Base-by-base conservation (phyloP, 176 grass and related monocot genomes). In the Bolboschoenus planiculmis region DNA sequence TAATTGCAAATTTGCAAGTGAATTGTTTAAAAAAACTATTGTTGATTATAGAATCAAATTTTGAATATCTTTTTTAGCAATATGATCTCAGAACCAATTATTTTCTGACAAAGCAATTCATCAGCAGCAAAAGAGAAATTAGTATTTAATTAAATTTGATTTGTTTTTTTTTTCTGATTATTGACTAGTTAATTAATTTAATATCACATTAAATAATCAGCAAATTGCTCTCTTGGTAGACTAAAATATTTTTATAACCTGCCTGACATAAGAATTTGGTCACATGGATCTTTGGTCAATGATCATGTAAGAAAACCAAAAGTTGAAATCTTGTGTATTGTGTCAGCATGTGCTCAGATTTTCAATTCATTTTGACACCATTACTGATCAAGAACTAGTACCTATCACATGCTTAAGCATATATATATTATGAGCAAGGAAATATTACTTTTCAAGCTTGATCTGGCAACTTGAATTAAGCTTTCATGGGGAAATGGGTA, bases 271-370 rank as follows among this genome's bases (percentile, higher is more conserved):
- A 43, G 79, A 64, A 82, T 82, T 80, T 43, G 79, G 11, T 65
- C 79, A 82, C 39, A 82, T 82, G 58, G 58, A 82, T 82, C 56
- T 82, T 8, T 29, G 42, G 79, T 82, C 58, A 82, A 48, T 29
- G 58, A 82, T 65, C 58, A 81, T 46, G 43, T 42, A 82, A 33
- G 14, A 65, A 64, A 48, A 46, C 39, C 44, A 76, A 50, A 82
- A 48, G 15, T 82, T 62, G n/a, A 64, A 64, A 64, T 65, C 23
- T 63, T 82, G 79, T 81, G 79, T 44, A 82, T 61, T 82, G 58
- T 82, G 50, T 51, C 23, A 64, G 21, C 79, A 63, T 82, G 79
- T 82, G 56, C 78, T 30, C 20, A 27, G 24, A 30, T 78, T 16
- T 55, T 78, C 7, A 31, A 11, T 78, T 77, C 23, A 47, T 42